Percentiles rank a stretch among this genome's conserved stretches.
Conservation (phyloP, 768 basidiomycete species). For the Leccinum arenicola region DNA sequence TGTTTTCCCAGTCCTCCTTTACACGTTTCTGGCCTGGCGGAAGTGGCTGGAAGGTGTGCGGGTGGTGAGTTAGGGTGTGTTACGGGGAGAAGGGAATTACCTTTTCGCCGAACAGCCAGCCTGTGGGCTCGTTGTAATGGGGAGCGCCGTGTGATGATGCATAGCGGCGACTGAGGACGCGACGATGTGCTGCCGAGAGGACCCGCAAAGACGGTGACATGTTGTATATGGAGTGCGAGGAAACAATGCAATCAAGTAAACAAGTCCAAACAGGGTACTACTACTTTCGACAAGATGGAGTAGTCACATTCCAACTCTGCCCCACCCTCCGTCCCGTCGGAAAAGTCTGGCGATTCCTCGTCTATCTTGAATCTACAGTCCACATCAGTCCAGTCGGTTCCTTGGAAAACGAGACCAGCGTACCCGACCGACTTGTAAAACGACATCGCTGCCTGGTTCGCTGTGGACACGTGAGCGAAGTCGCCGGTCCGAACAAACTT, state of each 20-base stretch:
- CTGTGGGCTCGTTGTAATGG: conserved; percentile 85
- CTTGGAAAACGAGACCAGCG: conserved; percentile 10
- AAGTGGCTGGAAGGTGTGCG: conserved; percentile 50
- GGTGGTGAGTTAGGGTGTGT: neutral
- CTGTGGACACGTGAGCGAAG: conserved; percentile 30
- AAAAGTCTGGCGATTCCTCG: conserved; percentile 47
- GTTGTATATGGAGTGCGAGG: conserved; percentile 6
- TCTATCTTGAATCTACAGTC: conserved; percentile 53
- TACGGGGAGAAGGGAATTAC: conserved; percentile 35
- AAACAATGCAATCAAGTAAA: conserved; percentile 15
- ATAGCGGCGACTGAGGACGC: conserved; percentile 41
- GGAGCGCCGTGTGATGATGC: conserved; percentile 79
- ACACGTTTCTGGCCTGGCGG: conserved; percentile 81
- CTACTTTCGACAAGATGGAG: conserved; percentile 35
- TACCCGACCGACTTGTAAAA: conserved; percentile 63
- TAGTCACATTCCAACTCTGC: conserved; percentile 36
- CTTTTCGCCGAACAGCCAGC: conserved; percentile 88
- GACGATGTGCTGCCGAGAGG: conserved; percentile 17
- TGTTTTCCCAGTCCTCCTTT: conserved; percentile 87
- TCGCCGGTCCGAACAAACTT: neutral
- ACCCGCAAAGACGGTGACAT: conserved; percentile 51
- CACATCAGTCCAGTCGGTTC: conserved; percentile 6
- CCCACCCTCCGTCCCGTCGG: conserved; percentile 22
- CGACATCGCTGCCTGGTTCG: conserved; percentile 39
- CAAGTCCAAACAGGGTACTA: conserved; percentile 21